Evolutionary conservation across 192 early-diverging fungal genomes (phyloP).

Genomic region (Entrophospora sp.): DNA sequence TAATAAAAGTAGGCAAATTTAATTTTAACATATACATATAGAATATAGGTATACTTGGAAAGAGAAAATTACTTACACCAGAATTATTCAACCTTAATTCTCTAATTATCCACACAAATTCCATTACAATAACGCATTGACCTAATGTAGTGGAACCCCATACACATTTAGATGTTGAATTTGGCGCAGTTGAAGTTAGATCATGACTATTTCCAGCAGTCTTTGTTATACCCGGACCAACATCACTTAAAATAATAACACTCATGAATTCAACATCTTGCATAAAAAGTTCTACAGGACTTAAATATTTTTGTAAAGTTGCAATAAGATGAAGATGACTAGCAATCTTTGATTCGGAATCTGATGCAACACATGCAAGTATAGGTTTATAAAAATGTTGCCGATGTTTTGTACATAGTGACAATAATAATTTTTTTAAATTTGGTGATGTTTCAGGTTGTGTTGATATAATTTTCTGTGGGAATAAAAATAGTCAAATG

Average conservation of each 20-base stretch:
- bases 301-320: conserved; percentile 34
- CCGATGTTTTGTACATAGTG: conserved; percentile 28
- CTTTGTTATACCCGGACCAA: conserved; percentile 21
- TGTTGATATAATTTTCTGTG: conserved; percentile 28
- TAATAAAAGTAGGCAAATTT: too few relatives aligned
- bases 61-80: background rate
- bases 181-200: background rate
- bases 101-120: conserved; percentile 41
- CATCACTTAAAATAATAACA: conserved; percentile 45
- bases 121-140: conserved; percentile 40
- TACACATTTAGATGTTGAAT: background rate
- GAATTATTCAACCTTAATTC: conserved; percentile 20
- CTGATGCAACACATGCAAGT: conserved; percentile 45
- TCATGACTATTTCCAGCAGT: background rate
- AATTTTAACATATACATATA: too few relatives aligned
- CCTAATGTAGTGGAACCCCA: conserved; percentile 50
- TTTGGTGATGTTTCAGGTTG: conserved; percentile 29
- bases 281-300: conserved; percentile 46
- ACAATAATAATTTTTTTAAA: conserved; percentile 29
- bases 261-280: conserved; percentile 45
- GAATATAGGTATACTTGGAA: background rate
- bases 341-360: conserved; percentile 31
- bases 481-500: background rate
- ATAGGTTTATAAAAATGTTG: conserved; percentile 42
- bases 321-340: conserved; percentile 34